Evolutionary conservation across 305 asterid genomes (phyloP).

Genomic region (Fraxinus albicans): DNA sequence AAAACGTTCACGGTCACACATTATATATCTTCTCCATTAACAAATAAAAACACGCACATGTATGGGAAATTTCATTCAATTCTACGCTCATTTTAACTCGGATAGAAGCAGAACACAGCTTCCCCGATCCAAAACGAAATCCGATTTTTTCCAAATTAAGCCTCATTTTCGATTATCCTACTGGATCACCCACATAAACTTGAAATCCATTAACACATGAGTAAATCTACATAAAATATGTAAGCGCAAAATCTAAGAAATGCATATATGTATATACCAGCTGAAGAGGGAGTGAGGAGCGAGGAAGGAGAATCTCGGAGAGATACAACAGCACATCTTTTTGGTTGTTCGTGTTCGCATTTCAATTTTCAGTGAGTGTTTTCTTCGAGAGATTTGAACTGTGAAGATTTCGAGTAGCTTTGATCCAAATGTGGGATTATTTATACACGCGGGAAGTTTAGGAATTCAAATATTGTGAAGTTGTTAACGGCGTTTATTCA

Average conservation of each 20-base stretch:
- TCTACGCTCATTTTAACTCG: neutral
- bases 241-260: slow-evolving; percentile 5
- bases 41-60: neutral
- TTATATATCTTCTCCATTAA: neutral
- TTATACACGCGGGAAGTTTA: slow-evolving; percentile 42
- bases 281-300: slow-evolving; percentile 61
- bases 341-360: slow-evolving; percentile 75
- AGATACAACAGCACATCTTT: slow-evolving; percentile 69
- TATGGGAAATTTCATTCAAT: neutral
- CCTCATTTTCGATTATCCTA: neutral
- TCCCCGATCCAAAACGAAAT: neutral
- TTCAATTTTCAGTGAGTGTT: slow-evolving; percentile 45
- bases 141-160: neutral
- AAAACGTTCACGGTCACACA: neutral
- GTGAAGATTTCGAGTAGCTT: neutral
- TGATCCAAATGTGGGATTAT: neutral
- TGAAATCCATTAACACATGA: neutral
- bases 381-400: neutral
- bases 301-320: slow-evolving; percentile 54
- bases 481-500: slow-evolving; percentile 21
- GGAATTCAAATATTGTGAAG: slow-evolving; percentile 29
- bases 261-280: slow-evolving; percentile 41
- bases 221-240: neutral
- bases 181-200: neutral
- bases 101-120: slow-evolving; percentile 4